Evolutionary conservation across 768 basidiomycete species (phyloP).

Genomic region (Leccinum boreale): DNA sequence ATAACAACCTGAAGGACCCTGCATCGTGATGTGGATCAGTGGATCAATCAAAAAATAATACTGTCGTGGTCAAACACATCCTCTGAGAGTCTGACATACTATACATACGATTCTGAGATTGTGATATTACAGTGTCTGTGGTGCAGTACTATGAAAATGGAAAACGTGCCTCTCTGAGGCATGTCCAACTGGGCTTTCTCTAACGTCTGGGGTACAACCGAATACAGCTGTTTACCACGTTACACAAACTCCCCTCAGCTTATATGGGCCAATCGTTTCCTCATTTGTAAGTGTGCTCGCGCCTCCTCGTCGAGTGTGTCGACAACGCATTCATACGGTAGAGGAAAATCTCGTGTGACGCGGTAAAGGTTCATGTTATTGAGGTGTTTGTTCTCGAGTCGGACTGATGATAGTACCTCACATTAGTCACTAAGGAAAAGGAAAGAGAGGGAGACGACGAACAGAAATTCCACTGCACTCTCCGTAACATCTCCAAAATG

Average conservation of each 20-base stretch:
- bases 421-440: not conserved
- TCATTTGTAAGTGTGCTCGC: conserved; percentile 3
- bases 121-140: not conserved
- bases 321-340: conserved; percentile 60
- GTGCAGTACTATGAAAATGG: not conserved
- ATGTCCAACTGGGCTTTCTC: not conserved
- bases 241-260: conserved; percentile 8
- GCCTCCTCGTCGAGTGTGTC: conserved; percentile 45
- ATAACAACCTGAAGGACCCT: not conserved
- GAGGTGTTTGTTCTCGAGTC: conserved; percentile 87
- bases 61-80: not conserved
- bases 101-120: not conserved
- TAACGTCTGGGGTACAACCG: not conserved
- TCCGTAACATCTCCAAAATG: conserved; percentile 70
- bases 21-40: not conserved
- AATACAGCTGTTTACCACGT: not conserved
- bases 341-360: conserved; percentile 77
- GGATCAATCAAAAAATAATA: not conserved
- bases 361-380: conserved; percentile 93
- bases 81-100: not conserved
- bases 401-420: conserved; percentile 46
- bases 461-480: conserved; percentile 95
- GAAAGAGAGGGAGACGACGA: conserved; percentile 22
- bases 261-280: conserved; percentile 17
- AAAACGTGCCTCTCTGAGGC: not conserved